Conservation (phyloP, 441 rosid species). For the Euphorbia corollata region DNA sequence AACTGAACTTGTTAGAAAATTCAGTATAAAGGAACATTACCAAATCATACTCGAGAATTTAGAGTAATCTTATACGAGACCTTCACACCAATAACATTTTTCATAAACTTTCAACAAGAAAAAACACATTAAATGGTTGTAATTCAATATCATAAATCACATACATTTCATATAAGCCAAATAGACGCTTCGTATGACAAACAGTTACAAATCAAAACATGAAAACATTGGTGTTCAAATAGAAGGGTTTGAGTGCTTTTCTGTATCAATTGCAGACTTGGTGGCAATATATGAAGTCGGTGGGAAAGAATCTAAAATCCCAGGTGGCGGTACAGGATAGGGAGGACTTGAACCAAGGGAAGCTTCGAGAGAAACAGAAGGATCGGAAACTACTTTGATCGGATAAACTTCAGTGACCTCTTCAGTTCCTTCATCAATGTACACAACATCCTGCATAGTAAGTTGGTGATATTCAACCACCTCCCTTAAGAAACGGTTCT, state of each 20-base stretch:
- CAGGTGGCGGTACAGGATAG: slow-evolving; percentile 21
- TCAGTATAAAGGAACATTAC: too few relatives aligned
- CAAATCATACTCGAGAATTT: too few relatives aligned
- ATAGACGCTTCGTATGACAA: slow-evolving; percentile 3
- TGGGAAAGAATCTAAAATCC: slow-evolving; percentile 9
- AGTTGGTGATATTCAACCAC: slow-evolving; percentile 81
- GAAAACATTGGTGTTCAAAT: slow-evolving; percentile 1
- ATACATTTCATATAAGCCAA: not conserved
- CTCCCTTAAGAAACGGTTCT: slow-evolving; percentile 73
- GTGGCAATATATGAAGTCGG: not conserved
- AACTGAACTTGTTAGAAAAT: too few relatives aligned
- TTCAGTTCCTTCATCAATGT: slow-evolving; percentile 60
- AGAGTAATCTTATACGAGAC: not conserved
- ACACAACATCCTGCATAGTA: slow-evolving; percentile 78
- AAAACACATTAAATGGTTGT: not conserved
- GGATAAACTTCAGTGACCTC: slow-evolving; percentile 64
- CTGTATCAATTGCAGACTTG: not conserved
- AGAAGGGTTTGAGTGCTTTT: slow-evolving; percentile 1
- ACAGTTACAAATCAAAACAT: slow-evolving; percentile 9
- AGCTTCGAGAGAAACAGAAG: slow-evolving; percentile 1
- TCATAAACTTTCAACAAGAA: not conserved
- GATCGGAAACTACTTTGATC: slow-evolving; percentile 15
- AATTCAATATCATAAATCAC: not conserved
- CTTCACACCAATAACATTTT: not conserved
- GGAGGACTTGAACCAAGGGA: slow-evolving; percentile 12